A percentile compares a stretch with the other conserved stretches of the same genome.
Conservation (phyloP, 192 early-diverging fungal species). For the Entomortierella beljakovae region DNA sequence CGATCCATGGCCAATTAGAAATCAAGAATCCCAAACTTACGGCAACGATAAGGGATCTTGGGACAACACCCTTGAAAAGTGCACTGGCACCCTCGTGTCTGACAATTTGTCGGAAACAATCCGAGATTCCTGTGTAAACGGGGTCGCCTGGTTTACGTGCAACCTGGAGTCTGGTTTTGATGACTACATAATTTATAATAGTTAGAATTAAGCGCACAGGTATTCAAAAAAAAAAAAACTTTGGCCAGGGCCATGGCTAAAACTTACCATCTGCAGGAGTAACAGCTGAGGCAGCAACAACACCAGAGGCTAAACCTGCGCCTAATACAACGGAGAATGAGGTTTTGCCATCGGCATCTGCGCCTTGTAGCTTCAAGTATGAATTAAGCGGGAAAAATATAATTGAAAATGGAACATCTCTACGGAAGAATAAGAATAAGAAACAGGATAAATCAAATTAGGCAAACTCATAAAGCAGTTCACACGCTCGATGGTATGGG, state of each 20-base stretch:
- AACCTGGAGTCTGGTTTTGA: conserved; percentile 67
- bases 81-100: conserved; percentile 59
- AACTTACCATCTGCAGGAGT: conserved; percentile 59
- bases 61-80: conserved; percentile 69
- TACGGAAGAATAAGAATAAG: background rate
- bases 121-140: conserved; percentile 40
- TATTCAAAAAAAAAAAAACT: too few species aligned
- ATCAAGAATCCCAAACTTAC: conserved; percentile 36
- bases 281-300: conserved; percentile 51
- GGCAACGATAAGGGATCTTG: conserved; percentile 63
- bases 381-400: conserved; percentile 65
- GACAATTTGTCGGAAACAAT: conserved; percentile 65
- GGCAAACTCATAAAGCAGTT: too few species aligned
- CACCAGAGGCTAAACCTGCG: conserved; percentile 60
- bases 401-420: conserved; percentile 67
- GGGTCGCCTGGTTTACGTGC: conserved; percentile 55
- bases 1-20: too few species aligned
- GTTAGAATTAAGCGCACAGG: conserved; percentile 51
- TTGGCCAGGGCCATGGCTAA: too few species aligned
- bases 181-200: conserved; percentile 60
- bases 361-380: conserved; percentile 50
- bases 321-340: conserved; percentile 67
- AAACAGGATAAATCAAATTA: background rate
- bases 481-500: too few species aligned
- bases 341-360: conserved; percentile 53